Base-by-base conservation (phyloP, 2,329 filamentous ascomycete genomes). In the Berkeleyomyces rouxiae region DNA sequence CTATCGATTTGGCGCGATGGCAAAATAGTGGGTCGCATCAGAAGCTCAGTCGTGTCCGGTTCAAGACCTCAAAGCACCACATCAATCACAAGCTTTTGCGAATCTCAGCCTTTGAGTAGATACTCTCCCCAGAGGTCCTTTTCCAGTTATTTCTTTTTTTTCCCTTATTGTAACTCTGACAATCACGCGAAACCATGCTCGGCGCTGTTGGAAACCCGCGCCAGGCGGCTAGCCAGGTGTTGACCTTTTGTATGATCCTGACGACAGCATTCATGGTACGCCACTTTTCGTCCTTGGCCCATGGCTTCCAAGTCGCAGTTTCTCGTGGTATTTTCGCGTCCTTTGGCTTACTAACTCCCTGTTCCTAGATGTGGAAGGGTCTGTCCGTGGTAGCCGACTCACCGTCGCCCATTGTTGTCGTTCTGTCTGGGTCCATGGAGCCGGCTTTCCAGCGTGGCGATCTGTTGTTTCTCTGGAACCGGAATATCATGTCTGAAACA, bases 201-300 rank as follows among this genome's bases (percentile, higher is more conserved):
- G 82, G 84, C 53, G 75, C 79, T 67, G 78, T 95, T 67, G 76
- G 78, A 65, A 90, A 89, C 73, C 86, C 88, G 67, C 86, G 90
- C 73, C 89, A 95, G 73, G 80, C 87, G 62, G 84, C 90, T 69
- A 80, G 83, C 58, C 90, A 95, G 78, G 74, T 92, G 68, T 83
- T 96, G 71, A 95, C 95, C 76, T 96, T 96, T 73, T 90, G 85
- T 63, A 83, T 96, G 66, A 89, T 96, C 66, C 82, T 96, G 59
- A 90, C 87, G 7, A 93, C 89, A 1, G 90, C 91, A 0, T 96
- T 96, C 72, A 96, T 96, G 90, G 84, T 83, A 69, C 65, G 77
- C 23, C 13, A 33, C n/a, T 33, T 4, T 2, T 6, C 23, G 10
- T 40, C 13, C 4, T 37, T 46, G 31, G 40, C 51, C 47, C 46